A percentile compares a stretch with the other conserved stretches of the same genome.
These are phyloP conservation scores for Xenosphaeropsis pyriputrescens DNA, from an alignment of 2,329 filamentous ascomycete species.

Conservation along the genomic window DNA sequence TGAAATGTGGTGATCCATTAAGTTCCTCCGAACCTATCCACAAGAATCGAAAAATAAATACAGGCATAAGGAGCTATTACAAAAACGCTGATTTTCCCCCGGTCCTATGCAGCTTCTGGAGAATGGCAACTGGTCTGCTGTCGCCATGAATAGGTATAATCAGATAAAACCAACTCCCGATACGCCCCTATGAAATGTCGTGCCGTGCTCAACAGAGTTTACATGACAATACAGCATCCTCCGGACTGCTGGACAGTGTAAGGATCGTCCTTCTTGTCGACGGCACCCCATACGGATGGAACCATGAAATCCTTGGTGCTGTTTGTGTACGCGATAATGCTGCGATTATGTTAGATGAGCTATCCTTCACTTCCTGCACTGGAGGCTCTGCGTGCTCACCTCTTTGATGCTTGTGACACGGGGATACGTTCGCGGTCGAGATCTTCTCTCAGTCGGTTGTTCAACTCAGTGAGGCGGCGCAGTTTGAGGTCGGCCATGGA, in stretches of 20 bases:
- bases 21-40: slow-evolving; percentile 7
- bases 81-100: slow-evolving; percentile 4
- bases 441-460: slow-evolving; percentile 90
- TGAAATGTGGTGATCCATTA: slow-evolving; percentile 2
- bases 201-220: slow-evolving; percentile 5
- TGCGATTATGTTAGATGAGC: slow-evolving; percentile 22
- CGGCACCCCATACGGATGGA: slow-evolving; percentile 86
- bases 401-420: slow-evolving; percentile 83
- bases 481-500: slow-evolving; percentile 98
- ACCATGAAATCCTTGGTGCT: slow-evolving; percentile 99
- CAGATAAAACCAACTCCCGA: slow-evolving; percentile 3
- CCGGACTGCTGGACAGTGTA: slow-evolving; percentile 89
- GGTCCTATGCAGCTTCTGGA: no score
- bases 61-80: slow-evolving; percentile 16
- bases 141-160: no score
- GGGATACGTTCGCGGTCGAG: slow-evolving; percentile 90
- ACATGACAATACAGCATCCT: slow-evolving; percentile 95
- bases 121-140: no score
- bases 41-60: slow-evolving; percentile 11
- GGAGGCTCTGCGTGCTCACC: slow-evolving; percentile 33
- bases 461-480: slow-evolving; percentile 88
- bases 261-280: slow-evolving; percentile 93
- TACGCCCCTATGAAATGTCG: slow-evolving; percentile 6
- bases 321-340: slow-evolving; percentile 96
- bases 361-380: no score